Evolutionary conservation across 2,329 filamentous ascomycete genomes (phyloP), one percentile per base, ranked within the genome.

Genomic region (Fusarium papillatum): DNA sequence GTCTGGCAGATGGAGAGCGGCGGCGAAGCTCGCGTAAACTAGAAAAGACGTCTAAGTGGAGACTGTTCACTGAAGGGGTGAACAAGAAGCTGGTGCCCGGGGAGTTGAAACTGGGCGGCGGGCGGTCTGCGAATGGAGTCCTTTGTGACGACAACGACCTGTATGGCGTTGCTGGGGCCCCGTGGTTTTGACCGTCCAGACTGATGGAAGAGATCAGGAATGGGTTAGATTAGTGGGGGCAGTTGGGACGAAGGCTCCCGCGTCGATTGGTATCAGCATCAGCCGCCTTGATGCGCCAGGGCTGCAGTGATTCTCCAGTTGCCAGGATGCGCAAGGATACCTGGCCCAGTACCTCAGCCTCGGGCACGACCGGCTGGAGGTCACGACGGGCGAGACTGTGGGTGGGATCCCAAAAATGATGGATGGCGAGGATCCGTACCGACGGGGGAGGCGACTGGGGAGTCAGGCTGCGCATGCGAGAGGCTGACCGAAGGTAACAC

Each of bases 211-310:
- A 69, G 64, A 64, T 65, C 53, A 75, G 66, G 69, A 70, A 75
- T 73, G 66, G 76, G 66, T 78, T 74, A 77, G 76, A 76, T 68
- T 68, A 76, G 74, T 80, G 78, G 78, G 78, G 78, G 74, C 68
- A 73, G 72, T 74, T 73, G 72, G 73, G 77, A 80, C 59, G 74
- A 79, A 77, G 72, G 68, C 72, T 76, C 71, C 59, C 59, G 71
- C 66, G 62, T 73, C 74, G 64, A 77, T 74, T 74, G 70, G 71
- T 64, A 79, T 75, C 63, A 73, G 70, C 66, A 76, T 78, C 77
- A 79, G 72, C 76, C 70, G 77, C 74, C 70, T 68, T 59, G 64
- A 78, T 75, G 70, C 69, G 72, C 71, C 76, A 65, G 66, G 70
- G 76, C 72, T 71, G 76, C 71, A 78, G 68, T 66, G 70, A 68